A percentile compares a stretch with the other conserved stretches of the same genome.
phyloP scores from a whole-genome alignment of 805 yeast genomes.

The Saccharomycopsis amapae region DNA sequence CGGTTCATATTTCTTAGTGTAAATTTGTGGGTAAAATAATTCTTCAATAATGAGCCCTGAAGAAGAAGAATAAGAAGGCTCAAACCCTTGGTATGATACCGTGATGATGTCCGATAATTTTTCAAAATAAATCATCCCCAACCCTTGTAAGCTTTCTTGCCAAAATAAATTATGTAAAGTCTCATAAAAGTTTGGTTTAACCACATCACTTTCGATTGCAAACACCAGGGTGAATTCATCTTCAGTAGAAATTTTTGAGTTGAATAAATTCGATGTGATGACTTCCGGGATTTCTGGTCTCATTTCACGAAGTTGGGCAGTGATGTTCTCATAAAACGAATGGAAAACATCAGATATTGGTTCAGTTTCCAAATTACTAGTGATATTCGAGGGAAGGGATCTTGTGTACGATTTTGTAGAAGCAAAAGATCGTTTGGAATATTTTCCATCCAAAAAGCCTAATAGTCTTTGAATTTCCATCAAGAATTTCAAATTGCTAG shows the following conservation, averaged over 20 bases:
- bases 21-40: conserved; percentile 18
- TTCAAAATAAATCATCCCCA: conserved; percentile 5
- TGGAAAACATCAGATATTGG: too few relatives aligned
- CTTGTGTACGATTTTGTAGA: conserved; percentile 4
- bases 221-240: not conserved
- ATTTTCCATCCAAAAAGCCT: conserved; percentile 13
- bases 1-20: conserved; percentile 7
- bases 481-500: not conserved
- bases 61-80: not conserved
- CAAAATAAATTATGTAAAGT: conserved; percentile 8
- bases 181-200: conserved; percentile 8
- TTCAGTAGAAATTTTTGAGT: not conserved
- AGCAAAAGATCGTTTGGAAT: conserved; percentile 14
- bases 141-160: conserved; percentile 1
- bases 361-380: too few relatives aligned
- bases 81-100: not conserved
- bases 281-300: too few relatives aligned
- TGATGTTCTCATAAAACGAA: too few relatives aligned
- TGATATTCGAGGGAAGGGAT: not conserved
- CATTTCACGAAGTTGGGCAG: too few relatives aligned
- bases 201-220: conserved; percentile 1
- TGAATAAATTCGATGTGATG: too few relatives aligned
- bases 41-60: conserved; percentile 8
- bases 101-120: conserved; percentile 11
- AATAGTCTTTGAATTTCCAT: conserved; percentile 12